Base-by-base conservation (phyloP, 192 early-diverging fungal genomes). In the Lunasporangiospora selenospora region DNA sequence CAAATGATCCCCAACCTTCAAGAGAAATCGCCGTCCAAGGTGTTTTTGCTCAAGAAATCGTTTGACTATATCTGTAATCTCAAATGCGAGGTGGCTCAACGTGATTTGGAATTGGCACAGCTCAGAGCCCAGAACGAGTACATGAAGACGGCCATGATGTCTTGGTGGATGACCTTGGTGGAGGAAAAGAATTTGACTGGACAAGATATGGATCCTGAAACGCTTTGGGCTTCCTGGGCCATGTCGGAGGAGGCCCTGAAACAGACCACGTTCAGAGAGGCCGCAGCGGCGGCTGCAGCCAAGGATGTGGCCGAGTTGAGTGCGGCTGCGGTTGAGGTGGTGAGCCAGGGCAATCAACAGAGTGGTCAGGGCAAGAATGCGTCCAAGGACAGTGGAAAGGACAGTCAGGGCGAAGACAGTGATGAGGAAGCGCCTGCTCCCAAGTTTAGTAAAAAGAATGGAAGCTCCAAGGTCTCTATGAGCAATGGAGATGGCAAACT, bases 1-100 rank as follows among this genome's bases (percentile, higher is more conserved):
- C 46, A 64, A 7, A 77, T 91, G 30, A 65, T 98, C 33, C 92
- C 93, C 48, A 73, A 63, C 19, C 62, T 73, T 12, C 54, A 62
- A 27, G 69, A 73, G 41, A 73, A 73, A 24, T 62, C 69, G 3
- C 69, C 69, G 0, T 73, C 69, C 26, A 73, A 73, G 19, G 69
- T 73, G 11, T 73, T 73, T 31, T 48, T 73, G 30, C 19, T 73
- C 30, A 73, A 73, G 23, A 73, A 73, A 37, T 73, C 69, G 4
- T 73, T 73, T 58, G 69, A 73, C 31, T 73, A 63, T 30, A 57
- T 73, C 33, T 73, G 69, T 16, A 73, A 73, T 15, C 54, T 73
- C 16, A 73, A 73, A 33, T 49, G 47, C 4, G 69, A 73, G 16
- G 69, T 73, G 18, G 69, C 69, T 1, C 54, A 63, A n/a, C 59